phyloP scores from a whole-genome alignment of 202 grass and related monocot genomes.

The Zoysia matrella region DNA sequence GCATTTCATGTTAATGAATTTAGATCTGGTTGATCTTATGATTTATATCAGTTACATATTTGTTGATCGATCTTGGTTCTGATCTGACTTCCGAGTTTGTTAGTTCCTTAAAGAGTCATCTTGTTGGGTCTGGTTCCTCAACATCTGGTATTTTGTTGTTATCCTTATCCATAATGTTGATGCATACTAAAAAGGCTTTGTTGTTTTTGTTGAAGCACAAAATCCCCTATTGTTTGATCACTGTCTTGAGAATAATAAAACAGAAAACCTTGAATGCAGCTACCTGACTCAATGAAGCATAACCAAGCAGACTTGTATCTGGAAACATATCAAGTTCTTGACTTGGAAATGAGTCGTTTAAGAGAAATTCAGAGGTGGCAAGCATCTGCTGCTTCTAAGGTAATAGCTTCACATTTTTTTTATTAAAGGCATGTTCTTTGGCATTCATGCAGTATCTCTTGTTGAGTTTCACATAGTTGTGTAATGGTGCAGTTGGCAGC shows the following conservation, averaged over 20 bases:
- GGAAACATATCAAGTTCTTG: slow-evolving; percentile 97
- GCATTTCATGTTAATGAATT: slow-evolving; percentile 8
- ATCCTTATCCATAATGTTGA: not conserved
- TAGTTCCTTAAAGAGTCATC: slow-evolving; percentile 11
- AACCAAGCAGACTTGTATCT: slow-evolving; percentile 94
- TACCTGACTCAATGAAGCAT: slow-evolving; percentile 99
- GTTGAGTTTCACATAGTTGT: slow-evolving; percentile 43
- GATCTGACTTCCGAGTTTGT: slow-evolving; percentile 19
- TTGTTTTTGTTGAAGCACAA: slow-evolving; percentile 18
- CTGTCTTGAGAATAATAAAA: slow-evolving; percentile 29
- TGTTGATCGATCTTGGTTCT: slow-evolving; percentile 30
- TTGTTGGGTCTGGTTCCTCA: slow-evolving; percentile 30
- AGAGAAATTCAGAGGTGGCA: slow-evolving; percentile 99
- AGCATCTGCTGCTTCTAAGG: slow-evolving; percentile 98
- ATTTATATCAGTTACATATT: not conserved
- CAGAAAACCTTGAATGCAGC: slow-evolving; percentile 52
- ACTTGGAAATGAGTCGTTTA: slow-evolving; percentile 97
- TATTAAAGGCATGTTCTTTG: slow-evolving; percentile 17
- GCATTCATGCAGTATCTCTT: slow-evolving; percentile 22
- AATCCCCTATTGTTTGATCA: not conserved
- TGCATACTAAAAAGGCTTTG: not conserved
- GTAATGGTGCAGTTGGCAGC: slow-evolving; percentile 81
- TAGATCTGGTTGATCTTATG: slow-evolving; percentile 1
- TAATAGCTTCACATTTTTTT: slow-evolving; percentile 37
- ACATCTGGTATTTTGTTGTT: slow-evolving; percentile 13